Conservation (phyloP, 768 basidiomycete species). For the Panellus pusillus region DNA sequence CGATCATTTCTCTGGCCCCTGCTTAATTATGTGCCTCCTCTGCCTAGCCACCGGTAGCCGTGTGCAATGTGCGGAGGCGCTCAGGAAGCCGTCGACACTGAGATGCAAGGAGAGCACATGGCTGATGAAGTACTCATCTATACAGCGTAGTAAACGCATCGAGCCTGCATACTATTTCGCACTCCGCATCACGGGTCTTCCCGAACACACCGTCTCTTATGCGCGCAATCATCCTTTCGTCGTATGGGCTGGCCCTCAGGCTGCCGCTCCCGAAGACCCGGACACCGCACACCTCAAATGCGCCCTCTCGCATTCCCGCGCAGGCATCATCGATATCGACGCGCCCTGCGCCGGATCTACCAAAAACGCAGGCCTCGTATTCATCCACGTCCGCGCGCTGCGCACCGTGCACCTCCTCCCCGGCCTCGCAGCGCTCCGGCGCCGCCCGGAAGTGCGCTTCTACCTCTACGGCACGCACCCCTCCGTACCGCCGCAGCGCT, state of each 20-base stretch:
- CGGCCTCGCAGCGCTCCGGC: slow-evolving; percentile 1
- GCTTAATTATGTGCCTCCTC: neutral
- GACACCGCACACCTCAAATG: slow-evolving; percentile 3
- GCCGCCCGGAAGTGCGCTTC: slow-evolving; percentile 2
- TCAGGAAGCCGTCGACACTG: too few relatives aligned
- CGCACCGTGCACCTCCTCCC: neutral
- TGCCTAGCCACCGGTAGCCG: neutral
- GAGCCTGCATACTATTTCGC: neutral
- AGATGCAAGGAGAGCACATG: too few relatives aligned
- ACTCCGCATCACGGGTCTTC: neutral
- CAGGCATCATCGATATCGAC: neutral
- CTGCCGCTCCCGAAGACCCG: neutral
- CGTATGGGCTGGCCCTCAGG: slow-evolving; percentile 1
- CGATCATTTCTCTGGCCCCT: neutral
- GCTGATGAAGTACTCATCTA: too few relatives aligned
- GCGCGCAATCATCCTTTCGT: neutral
- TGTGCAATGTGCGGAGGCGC: too few relatives aligned
- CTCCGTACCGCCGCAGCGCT: neutral
- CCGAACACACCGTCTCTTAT: neutral
- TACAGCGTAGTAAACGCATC: neutral
- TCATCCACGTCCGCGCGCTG: slow-evolving; percentile 13
- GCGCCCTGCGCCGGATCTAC: neutral
- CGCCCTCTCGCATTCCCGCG: neutral
- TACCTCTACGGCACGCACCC: slow-evolving; percentile 6
- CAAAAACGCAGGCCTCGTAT: neutral